Base-by-base conservation (phyloP, 2,329 filamentous ascomycete species). In the Colletotrichum tanaceti region DNA sequence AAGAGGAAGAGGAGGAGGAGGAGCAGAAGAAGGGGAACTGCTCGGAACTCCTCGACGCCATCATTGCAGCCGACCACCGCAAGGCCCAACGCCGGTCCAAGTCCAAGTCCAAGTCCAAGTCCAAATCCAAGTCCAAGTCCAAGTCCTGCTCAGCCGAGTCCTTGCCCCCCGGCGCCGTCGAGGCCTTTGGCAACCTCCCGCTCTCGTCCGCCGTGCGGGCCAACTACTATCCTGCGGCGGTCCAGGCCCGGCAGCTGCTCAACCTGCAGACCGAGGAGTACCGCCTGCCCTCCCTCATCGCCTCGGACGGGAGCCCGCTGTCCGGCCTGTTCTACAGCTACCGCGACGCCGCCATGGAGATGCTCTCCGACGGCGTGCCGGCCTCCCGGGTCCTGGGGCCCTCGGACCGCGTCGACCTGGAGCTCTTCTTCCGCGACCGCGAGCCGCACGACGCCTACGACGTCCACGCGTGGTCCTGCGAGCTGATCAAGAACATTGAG, bases 321-420 rank as follows among this genome's bases (percentile, higher is more conserved):
- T 68, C 65, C 2, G 47, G 58, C 53, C 44, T 68, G 14, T 68
- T 68, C 7, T 68, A 68, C 53, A 68, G 39, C 41, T 68, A 68
- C 10, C 47, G 49, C 7, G 65, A 68, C 6, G 65, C 65, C 11
- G 65, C 60, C 1, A 58, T 68, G 52, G 53, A 68, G 22, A 68
- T 68, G 65, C 46, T 68, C 3, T 58, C 52, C 9, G 54, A 59
- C 14, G 65, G 65, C 2, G 60, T 64, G 4, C 41, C 65, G 11
- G 35, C 60, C 1, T 53, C 20, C 14, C 39, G 54, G 28, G 53
- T 68, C 2, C 22, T 68, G 4, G 65, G 65, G 1, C 65, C 65
- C 1, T 39, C 41, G 1, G 65, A 64, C 24, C 60, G 62, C 38
- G 47, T 68, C 41, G 65, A 68, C 9, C 32, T 68, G 10, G 65